phyloP scores from a whole-genome alignment of 805 yeast species.

The Wickerhamiella brachini region DNA sequence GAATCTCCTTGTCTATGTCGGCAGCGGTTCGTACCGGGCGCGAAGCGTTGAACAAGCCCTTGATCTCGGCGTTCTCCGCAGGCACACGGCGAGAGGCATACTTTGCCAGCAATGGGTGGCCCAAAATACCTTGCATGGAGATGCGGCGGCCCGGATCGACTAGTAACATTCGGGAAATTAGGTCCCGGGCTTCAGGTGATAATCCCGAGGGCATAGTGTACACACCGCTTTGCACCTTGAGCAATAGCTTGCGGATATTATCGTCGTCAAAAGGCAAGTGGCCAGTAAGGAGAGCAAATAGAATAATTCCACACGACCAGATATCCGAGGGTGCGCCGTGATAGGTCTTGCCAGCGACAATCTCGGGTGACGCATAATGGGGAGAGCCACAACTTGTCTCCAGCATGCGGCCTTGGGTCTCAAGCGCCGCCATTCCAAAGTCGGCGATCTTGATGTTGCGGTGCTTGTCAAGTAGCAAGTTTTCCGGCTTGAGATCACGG shows the following conservation, averaged over 20 bases:
- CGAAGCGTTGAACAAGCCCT: conserved; percentile 15
- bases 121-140: conserved; percentile 57
- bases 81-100: conserved; percentile 30
- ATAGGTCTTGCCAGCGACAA: conserved; percentile 85
- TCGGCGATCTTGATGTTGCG: conserved; percentile 92
- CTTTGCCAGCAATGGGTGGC: conserved; percentile 70
- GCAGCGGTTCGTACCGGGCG: conserved; percentile 25
- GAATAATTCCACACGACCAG: conserved; percentile 95
- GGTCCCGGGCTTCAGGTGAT: conserved; percentile 74
- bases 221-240: conserved; percentile 84
- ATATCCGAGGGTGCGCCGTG: conserved; percentile 96
- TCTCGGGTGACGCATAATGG: conserved; percentile 96
- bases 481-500: conserved; percentile 76
- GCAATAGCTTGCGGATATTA: conserved; percentile 68
- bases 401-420: conserved; percentile 61
- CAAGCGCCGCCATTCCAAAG: conserved; percentile 98
- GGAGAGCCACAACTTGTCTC: conserved; percentile 98
- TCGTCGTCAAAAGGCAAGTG: conserved; percentile 96
- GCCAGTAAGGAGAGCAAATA: conserved; percentile 88
- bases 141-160: conserved; percentile 76
- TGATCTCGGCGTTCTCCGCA: conserved; percentile 11
- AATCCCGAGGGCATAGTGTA: conserved; percentile 71
- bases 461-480: conserved; percentile 63
- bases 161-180: conserved; percentile 64
- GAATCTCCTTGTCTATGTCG: conserved; percentile 60